These are phyloP conservation scores for Yarrowia phangngaensis DNA, from an alignment of 805 yeast genomes.

Conservation along the genomic window DNA sequence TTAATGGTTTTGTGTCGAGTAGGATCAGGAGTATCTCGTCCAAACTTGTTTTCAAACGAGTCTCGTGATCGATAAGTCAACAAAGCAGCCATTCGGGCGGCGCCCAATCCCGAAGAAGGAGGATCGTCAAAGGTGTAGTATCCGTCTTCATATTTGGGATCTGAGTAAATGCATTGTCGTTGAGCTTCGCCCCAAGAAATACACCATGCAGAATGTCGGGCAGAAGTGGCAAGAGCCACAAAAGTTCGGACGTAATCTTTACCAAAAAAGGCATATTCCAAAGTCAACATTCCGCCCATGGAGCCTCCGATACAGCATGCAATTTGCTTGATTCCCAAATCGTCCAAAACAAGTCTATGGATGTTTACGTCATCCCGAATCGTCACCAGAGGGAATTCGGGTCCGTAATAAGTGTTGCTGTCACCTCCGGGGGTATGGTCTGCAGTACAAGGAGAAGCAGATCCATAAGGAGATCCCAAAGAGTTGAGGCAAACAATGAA, in stretches of 20 bases:
- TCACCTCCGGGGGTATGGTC: constrained; percentile 69
- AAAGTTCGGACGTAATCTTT: constrained; percentile 61
- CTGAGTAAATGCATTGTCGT: constrained; percentile 91
- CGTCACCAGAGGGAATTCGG: constrained; percentile 90
- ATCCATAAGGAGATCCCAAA: constrained; percentile 95
- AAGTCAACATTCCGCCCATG: constrained; percentile 96
- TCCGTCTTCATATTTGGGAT: constrained; percentile 90
- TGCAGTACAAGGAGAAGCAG: constrained; percentile 84
- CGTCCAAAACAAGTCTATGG: constrained; percentile 73
- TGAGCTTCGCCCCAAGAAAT: constrained; percentile 99
- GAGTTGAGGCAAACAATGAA: constrained; percentile 85
- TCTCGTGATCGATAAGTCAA: constrained; percentile 89
- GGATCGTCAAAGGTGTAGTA: constrained; percentile 74
- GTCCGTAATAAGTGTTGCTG: constrained; percentile 62
- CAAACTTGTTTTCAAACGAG: constrained; percentile 85
- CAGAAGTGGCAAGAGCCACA: constrained; percentile 88
- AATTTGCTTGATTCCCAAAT: constrained; percentile 68
- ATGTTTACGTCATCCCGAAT: constrained; percentile 87
- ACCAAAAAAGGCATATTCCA: constrained; percentile 80
- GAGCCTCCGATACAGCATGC: constrained; percentile 95
- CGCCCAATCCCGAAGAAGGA: constrained; percentile 82
- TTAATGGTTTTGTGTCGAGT: constrained; percentile 38
- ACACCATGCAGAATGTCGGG: constrained; percentile 97
- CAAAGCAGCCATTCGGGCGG: constrained; percentile 96
- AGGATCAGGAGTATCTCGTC: constrained; percentile 69